Base-by-base conservation (phyloP, 306 rosid species). In the Parietaria judaica region DNA sequence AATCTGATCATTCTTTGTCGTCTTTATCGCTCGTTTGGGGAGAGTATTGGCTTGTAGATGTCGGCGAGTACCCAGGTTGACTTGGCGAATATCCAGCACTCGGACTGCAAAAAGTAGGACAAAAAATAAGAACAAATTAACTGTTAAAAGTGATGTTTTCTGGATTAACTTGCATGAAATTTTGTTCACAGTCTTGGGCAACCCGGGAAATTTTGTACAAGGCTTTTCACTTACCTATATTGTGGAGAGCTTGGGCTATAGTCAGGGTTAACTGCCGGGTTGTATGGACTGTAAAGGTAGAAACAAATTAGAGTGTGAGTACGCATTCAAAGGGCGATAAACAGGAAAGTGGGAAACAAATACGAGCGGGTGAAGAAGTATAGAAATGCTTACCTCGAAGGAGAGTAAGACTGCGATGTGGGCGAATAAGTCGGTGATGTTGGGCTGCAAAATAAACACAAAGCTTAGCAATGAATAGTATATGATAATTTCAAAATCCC, bases 1-100 rank as follows among this genome's bases (percentile, higher is more conserved):
- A 70, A 69, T 76, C 82, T 15, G 66, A 54, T 80, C 89, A 76
- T 87, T 91, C 69, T 85, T 81, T 23, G 35, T 63, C 77, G 48
- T 63, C 81, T 66, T 73, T 80, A 12, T 70, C 76, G 6, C 79
- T 80, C 3, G 89, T 88, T 78, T 85, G 96, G 4, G 98, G 89
- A 43, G 98, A 87, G 87, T 88, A 91, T 70, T 88, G 94, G 80
- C 99, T 86, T 48, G 95, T 84, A 34, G 97, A 94, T 10, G 99
- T 82, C 6, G 99, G 99, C 1, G 97, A 94, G 79, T 94, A 94
- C 50, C 99, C 96, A 55, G 99, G 99, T 78, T 90, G 96, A 68
- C 95, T 88, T 14, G 99, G 99, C 7, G 99, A 92, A 76, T 92
- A 92, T 47, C 99, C 99, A 14, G 96, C 89, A 75, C 97, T 94